Percentiles rank a stretch among this genome's conserved stretches.
phyloP scores from a whole-genome alignment of 768 basidiomycete genomes.

The Pisolithus albus region DNA sequence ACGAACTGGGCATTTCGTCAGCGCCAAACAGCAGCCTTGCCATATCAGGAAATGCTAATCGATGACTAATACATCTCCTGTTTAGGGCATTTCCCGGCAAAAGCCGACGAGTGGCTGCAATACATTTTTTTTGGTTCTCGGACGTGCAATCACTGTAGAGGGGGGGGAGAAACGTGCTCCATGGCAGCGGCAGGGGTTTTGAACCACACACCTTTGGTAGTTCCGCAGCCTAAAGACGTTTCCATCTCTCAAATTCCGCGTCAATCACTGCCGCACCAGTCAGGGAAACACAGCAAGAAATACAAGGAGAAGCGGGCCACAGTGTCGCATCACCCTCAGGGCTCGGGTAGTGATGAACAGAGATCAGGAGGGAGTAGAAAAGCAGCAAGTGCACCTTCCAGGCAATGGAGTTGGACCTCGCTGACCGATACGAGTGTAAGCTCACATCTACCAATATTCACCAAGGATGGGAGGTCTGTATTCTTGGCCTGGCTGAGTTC shows the following conservation, averaged over 20 bases:
- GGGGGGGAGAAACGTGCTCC: neutral
- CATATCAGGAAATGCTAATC: neutral
- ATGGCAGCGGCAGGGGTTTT: constrained; percentile 13
- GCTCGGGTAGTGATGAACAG: constrained; percentile 7
- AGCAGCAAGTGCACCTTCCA: constrained; percentile 5
- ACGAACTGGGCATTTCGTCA: constrained; percentile 21
- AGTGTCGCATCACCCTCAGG: constrained; percentile 13
- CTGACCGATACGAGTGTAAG: constrained; percentile 64
- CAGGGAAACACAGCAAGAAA: constrained; percentile 30
- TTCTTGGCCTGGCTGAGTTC: constrained; percentile 2
- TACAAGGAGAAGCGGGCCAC: constrained; percentile 40
- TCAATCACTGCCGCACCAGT: constrained; percentile 13
- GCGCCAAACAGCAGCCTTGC: neutral
- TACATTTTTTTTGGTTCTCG: constrained; percentile 1
- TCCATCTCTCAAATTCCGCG: constrained; percentile 26
- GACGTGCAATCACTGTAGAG: neutral
- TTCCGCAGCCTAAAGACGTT: constrained; percentile 33
- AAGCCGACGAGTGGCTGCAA: constrained; percentile 8
- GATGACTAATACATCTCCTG: too few species aligned
- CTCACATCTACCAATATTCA: constrained; percentile 69
- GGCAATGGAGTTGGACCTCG: constrained; percentile 54
- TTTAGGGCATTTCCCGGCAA: neutral
- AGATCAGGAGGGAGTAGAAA: neutral
- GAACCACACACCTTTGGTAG: constrained; percentile 12
- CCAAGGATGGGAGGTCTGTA: constrained; percentile 77